Percentiles rank a stretch among this genome's conserved stretches.
Evolutionary conservation across 108 stramenopile genomes (phyloP).

Genomic region (Skeletonema menzelii): DNA sequence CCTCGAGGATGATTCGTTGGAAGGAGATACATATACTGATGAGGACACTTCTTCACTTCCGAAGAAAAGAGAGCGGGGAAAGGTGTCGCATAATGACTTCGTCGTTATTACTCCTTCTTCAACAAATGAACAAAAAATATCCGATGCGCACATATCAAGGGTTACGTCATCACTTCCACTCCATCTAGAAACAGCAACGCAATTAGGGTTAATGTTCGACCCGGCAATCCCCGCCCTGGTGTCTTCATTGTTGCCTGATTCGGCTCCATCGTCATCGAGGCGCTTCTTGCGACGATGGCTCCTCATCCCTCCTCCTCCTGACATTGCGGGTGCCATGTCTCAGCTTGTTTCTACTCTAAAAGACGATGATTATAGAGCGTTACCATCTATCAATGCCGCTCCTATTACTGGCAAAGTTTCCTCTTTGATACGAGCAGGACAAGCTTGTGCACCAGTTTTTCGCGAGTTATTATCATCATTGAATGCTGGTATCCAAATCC

Average conservation of each 20-base stretch:
- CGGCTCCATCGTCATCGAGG: slow-evolving; percentile 62
- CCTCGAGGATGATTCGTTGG: slow-evolving; percentile 30
- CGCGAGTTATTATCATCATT: slow-evolving; percentile 65
- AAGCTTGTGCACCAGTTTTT: slow-evolving; percentile 79
- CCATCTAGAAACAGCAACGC: slow-evolving; percentile 78
- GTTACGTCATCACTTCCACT: slow-evolving; percentile 51
- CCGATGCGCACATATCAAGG: slow-evolving; percentile 3
- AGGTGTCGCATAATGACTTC: slow-evolving; percentile 35
- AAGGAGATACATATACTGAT: neutral
- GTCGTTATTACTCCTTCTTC: slow-evolving; percentile 23
- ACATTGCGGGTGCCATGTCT: slow-evolving; percentile 69
- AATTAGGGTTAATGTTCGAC: slow-evolving; percentile 74
- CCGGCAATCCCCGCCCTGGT: slow-evolving; percentile 68
- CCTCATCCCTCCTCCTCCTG: slow-evolving; percentile 75
- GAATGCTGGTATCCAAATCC: slow-evolving; percentile 44
- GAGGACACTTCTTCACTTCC: slow-evolving; percentile 7
- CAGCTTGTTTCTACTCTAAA: slow-evolving; percentile 52
- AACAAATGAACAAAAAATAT: neutral
- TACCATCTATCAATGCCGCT: slow-evolving; percentile 43
- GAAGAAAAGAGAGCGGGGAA: slow-evolving; percentile 18
- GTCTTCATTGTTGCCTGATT: slow-evolving; percentile 56
- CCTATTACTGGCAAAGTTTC: slow-evolving; percentile 74
- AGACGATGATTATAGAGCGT: slow-evolving; percentile 19
- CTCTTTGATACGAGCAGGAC: slow-evolving; percentile 75
- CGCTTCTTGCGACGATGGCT: slow-evolving; percentile 73